A percentile compares a stretch with the other conserved stretches of the same genome.
These are phyloP conservation scores for Anaeromyces robustus DNA, from an alignment of 192 early-diverging fungal genomes.

Conservation along the genomic window DNA sequence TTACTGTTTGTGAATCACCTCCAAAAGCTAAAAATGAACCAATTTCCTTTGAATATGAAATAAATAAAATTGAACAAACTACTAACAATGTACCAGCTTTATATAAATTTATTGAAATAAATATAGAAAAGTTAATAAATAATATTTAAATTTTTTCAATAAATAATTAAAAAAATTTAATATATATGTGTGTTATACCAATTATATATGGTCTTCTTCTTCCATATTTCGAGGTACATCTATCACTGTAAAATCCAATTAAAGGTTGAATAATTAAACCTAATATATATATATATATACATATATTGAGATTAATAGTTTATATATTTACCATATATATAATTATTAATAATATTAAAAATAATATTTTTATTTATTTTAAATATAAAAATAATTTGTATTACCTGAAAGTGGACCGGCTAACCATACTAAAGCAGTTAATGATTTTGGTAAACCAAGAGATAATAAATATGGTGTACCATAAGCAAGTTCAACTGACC, in stretches of 20 bases:
- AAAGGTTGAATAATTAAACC: conserved; percentile 55
- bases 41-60: conserved; percentile 63
- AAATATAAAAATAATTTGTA: too few relatives aligned
- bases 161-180: too few relatives aligned
- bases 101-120: not conserved
- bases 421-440: conserved; percentile 86
- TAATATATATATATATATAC: not conserved
- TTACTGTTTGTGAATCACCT: not conserved
- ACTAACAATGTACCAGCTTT: conserved; percentile 41
- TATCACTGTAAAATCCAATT: conserved; percentile 72
- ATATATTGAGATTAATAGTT: too few relatives aligned
- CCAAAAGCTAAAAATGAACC: not conserved
- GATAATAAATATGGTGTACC: conserved; percentile 77
- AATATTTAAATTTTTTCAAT: too few relatives aligned
- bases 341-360: not conserved
- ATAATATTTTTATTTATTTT: not conserved
- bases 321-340: not conserved
- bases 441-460: conserved; percentile 62
- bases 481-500: conserved; percentile 62
- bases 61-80: conserved; percentile 43
- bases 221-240: conserved; percentile 50
- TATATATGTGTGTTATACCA: not conserved
- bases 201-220: conserved; percentile 75
- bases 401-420: conserved; percentile 68
- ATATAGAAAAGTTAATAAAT: not conserved